phyloP scores from a whole-genome alignment of 2,329 filamentous ascomycete genomes.

The Ophiostoma piceae region DNA sequence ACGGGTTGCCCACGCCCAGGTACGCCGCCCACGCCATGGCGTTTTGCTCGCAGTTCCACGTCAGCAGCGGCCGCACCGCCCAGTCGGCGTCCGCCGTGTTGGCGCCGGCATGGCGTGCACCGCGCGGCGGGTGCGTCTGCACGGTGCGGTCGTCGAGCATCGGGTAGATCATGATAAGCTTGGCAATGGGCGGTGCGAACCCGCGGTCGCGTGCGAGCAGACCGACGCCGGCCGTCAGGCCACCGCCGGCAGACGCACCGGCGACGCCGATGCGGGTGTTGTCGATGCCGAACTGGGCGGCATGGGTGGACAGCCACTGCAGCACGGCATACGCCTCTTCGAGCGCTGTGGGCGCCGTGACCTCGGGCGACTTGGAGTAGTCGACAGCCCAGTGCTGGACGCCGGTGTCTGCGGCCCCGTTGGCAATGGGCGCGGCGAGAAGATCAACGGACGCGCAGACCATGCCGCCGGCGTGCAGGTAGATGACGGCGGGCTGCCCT shows the following conservation, averaged over 20 bases:
- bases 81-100: constrained; percentile 21
- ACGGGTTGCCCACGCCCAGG: constrained; percentile 24
- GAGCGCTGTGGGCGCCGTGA: constrained; percentile 41
- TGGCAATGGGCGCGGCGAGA: constrained; percentile 25
- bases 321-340: constrained; percentile 37
- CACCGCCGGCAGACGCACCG: constrained; percentile 32
- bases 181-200: constrained; percentile 33
- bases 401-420: constrained; percentile 24
- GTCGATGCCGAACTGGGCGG: constrained; percentile 29
- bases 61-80: constrained; percentile 23
- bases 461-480: constrained; percentile 32
- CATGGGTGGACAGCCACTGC: constrained; percentile 35
- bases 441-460: constrained; percentile 28
- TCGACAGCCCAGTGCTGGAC: constrained; percentile 37
- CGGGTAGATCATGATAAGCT: constrained; percentile 36
- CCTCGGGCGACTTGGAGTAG: constrained; percentile 47
- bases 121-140: constrained; percentile 17
- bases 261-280: constrained; percentile 29
- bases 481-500: constrained; percentile 26
- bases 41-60: constrained; percentile 29
- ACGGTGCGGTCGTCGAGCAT: constrained; percentile 37
- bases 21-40: constrained; percentile 31
- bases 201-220: constrained; percentile 40
- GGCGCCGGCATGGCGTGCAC: constrained; percentile 25
- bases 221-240: constrained; percentile 30